Evolutionary conservation across 306 rosid species (phyloP), one percentile per base, ranked within the genome.

Genomic region (Bauhinia variegata): DNA sequence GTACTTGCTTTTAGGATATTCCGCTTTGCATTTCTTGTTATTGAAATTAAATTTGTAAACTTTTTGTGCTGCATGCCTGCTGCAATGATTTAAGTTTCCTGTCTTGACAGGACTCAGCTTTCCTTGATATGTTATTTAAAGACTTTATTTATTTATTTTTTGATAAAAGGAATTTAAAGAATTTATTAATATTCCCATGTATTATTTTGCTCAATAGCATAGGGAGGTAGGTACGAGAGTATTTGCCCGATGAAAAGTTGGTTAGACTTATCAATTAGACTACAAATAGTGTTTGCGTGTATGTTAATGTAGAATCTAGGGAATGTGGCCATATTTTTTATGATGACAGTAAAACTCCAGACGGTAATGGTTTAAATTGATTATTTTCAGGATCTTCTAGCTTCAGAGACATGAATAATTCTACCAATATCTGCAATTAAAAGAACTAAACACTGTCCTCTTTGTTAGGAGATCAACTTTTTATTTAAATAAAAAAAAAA

Each of bases 401-500:
- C 50, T n/a, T 8, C 14, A 14, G 6, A 44, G 50, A 44, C 50
- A 44, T n/a, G 2, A 11, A 44, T 44, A 4, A 46, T 53, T 56
- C 77, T 61, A 16, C 54, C 44, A 32, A 53, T 53, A 17, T 55
- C 39, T 63, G 19, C 51, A 37, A 14, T 47, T 48, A 65, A 55
- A 68, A 47, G 47, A 37, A 47, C 38, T 58, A 13, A 8, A 48
- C 15, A 32, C 3, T 72, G 39, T 36, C 8, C 12, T n/a, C n/a
- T 37, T 46, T 38, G 36, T 64, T 64, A 55, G 14, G 36, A 55
- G 31, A 72, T 72, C 41, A 49, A 43, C 44, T 41, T 63, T 54
- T 38, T n/a, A 50, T 48, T 62, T 61, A 61, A n/a, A n/a, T n/a
- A n/a, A n/a, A n/a, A n/a, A n/a, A n/a, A n/a, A n/a, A n/a, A n/a